Percentiles rank a stretch among this genome's conserved stretches.
These are phyloP conservation scores for Coemansia sp. DNA, from an alignment of 192 early-diverging fungal genomes.

Conservation along the genomic window DNA sequence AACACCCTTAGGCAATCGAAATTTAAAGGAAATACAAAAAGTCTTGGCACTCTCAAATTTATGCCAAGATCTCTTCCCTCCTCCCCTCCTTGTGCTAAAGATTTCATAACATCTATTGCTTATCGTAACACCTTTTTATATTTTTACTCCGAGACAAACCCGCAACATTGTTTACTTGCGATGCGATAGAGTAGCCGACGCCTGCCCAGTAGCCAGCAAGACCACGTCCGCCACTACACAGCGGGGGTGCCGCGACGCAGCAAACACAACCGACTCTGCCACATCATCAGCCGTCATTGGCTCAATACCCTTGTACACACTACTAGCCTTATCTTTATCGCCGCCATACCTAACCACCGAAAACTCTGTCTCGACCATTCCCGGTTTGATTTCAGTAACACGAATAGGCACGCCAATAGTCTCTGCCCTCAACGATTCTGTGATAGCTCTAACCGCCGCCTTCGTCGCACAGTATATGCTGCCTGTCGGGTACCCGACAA, in stretches of 20 bases:
- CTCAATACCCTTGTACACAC: slow-evolving; percentile 79
- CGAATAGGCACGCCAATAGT: slow-evolving; percentile 71
- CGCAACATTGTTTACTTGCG: slow-evolving; percentile 16
- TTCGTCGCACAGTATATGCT: slow-evolving; percentile 86
- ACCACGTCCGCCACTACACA: slow-evolving; percentile 45
- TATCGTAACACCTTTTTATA: neutral
- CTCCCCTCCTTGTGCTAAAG: neutral
- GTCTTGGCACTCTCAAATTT: slow-evolving; percentile 3
- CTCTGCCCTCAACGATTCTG: slow-evolving; percentile 74
- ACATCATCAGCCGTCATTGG: slow-evolving; percentile 75
- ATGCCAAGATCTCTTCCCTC: neutral
- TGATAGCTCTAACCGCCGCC: slow-evolving; percentile 81
- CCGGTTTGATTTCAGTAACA: slow-evolving; percentile 83
- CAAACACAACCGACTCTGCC: slow-evolving; percentile 80
- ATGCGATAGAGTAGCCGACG: slow-evolving; percentile 30
- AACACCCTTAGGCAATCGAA: neutral
- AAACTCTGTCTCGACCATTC: slow-evolving; percentile 93
- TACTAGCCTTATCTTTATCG: slow-evolving; percentile 65
- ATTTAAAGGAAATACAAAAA: neutral
- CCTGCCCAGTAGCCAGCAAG: slow-evolving; percentile 45
- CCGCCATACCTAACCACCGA: slow-evolving; percentile 76
- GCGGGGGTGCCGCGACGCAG: slow-evolving; percentile 65
- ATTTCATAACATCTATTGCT: neutral
- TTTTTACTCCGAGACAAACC: neutral
- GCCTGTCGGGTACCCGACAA: slow-evolving; percentile 68